Evolutionary conservation across 208 protist genomes (phyloP), one percentile per base, ranked within the genome.

Genomic region (Angomonas desouzai): DNA sequence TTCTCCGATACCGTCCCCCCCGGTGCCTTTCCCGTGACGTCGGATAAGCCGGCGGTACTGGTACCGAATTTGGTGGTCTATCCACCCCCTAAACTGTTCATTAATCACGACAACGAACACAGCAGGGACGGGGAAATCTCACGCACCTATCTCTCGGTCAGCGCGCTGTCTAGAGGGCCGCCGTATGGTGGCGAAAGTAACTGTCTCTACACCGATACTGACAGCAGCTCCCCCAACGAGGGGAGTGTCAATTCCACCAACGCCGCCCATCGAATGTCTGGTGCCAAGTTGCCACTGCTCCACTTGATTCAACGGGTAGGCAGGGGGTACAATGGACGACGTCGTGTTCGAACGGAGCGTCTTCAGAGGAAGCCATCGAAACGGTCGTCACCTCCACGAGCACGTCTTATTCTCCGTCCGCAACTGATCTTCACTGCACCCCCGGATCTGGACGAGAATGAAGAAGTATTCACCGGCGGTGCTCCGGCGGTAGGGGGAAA

Each of bases 301-400:
- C 45, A 9, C 9, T 16, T 51, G 18, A 13, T 51, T 10, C 78
- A 85, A 59, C 29, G 63, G 1, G 56, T 72, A 6, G 74, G 78
- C 33, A 73, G 78, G 16, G 78, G 68, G 33, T 85, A 77, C 68
- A 9, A 64, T 0, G 67, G 51, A 10, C 62, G 70, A 0, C 70
- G 66, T 25, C 10, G 23, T 20, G 38, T 72, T 2, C 62, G 48
- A n/a, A 16, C 6, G 51, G 6, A 11, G 6, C 11, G 51, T 57
- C 20, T 7, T 11, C 4, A 53, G 20, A 29, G 51, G 27, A 28
- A 10, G 20, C 51, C 51, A 18, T 36, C 25, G 25, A 16, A 20
- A 27, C 7, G 18, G 48, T 25, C 9, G 7, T 16, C 48, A 23
- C 4, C 20, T 29, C 48, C 48, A 25, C 6, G 28, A 57, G 16